Base-by-base conservation (phyloP, 2,329 filamentous ascomycete genomes). In the Hypoxylon sp. region DNA sequence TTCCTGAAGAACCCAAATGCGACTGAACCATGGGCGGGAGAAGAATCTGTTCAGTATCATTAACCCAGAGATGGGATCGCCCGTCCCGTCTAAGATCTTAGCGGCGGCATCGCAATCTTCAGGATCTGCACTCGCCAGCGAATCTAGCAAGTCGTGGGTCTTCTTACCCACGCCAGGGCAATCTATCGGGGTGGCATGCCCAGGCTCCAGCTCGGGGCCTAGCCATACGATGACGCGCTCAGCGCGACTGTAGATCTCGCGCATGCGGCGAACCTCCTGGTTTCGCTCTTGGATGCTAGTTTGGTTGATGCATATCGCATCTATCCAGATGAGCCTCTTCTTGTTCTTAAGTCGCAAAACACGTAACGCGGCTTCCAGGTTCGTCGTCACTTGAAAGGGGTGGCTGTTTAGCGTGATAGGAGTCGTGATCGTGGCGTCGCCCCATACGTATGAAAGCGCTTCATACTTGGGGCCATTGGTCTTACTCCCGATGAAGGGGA, bases 391-490 rank as follows among this genome's bases (percentile, higher is more conserved):
- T 33, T 40, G 50, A 20, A 64, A 68, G 6, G 48, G 44, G 5
- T 44, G 31, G 3, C 53, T 40, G 27, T 65, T 61, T 7, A 68
- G 61, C 8, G 57, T 54, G 30, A 68, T 68, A 2, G 57, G 42
- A 37, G 58, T 51, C 10, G 58, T 65, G 51, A 33, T 40, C 0
- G 61, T 25, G n/a, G 48, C 57, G 3, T 68, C 61, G 11, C 66
- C 66, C 66, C 66, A 68, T 57, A 68, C 66, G 25, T 68, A 68
- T 11, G 61, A 68, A 3, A 68, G 56, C 1, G 66, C 66, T 61
- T 68, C 66, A 22, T 66, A 66, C 5, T 61, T 51, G 33, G 33
- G 33, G 31, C 14, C 35, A 17, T 46, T 22, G 6, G 6, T 22
- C 20, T 14, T 46, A 6, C 40, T 14, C 44, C 57, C 53, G 11